Conservation (phyloP, 768 basidiomycete species). For the Russula virescens region DNA sequence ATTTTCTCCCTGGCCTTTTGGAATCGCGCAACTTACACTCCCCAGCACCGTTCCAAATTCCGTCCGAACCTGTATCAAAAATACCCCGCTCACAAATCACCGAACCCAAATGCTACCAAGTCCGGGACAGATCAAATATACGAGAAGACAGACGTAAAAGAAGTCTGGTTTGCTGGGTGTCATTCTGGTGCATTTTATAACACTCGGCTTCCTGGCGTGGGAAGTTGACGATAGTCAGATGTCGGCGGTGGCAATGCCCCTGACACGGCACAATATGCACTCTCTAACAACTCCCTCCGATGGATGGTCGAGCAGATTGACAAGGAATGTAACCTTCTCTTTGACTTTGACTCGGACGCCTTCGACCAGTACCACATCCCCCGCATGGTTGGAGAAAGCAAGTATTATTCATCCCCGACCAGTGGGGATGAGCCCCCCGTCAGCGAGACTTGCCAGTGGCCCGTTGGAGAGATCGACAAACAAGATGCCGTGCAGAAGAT, state of each 20-base stretch:
- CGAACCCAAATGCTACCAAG: not conserved
- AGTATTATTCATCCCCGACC: not conserved
- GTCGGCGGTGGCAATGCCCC: conserved; percentile 18
- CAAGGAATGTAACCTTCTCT: conserved; percentile 4
- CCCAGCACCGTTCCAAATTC: conserved; percentile 59
- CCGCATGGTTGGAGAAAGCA: not conserved
- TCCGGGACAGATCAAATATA: not conserved
- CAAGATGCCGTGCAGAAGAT: conserved; percentile 40
- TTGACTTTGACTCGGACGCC: conserved; percentile 9
- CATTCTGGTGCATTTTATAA: conserved; percentile 15
- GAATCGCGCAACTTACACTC: not conserved
- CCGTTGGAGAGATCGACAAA: too few relatives aligned
- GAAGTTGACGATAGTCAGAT: conserved; percentile 3
- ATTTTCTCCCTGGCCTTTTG: not conserved
- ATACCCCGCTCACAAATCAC: not conserved
- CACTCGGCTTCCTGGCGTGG: not conserved
- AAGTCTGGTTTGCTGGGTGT: conserved; percentile 24
- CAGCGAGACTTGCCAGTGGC: too few relatives aligned
- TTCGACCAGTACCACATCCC: conserved; percentile 16
- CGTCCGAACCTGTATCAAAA: conserved; percentile 58
- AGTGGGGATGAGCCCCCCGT: too few relatives aligned
- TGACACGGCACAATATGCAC: conserved; percentile 1
- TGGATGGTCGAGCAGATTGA: conserved; percentile 23
- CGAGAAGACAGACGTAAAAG: conserved; percentile 12
- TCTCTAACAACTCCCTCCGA: conserved; percentile 20